phyloP scores from a whole-genome alignment of 345 rosid genomes.

The Salix suchowensis region DNA sequence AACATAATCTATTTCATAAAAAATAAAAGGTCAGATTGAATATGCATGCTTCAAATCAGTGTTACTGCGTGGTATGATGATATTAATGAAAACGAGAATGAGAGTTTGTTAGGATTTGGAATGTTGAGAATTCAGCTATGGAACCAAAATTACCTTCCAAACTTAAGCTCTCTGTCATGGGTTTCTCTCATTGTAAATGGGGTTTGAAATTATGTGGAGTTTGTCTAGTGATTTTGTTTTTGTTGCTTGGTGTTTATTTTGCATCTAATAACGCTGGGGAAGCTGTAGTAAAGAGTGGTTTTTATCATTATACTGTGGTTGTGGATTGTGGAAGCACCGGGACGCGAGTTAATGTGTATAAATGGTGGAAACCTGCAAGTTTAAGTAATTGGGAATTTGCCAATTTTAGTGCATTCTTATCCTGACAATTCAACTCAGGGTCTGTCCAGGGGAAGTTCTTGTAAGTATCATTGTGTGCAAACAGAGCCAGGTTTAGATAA shows the following conservation, averaged over 20 bases:
- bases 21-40: too few relatives aligned
- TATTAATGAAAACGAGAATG: neutral
- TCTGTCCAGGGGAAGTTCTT: conserved; percentile 20
- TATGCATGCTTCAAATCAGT: too few relatives aligned
- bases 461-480: conserved; percentile 60
- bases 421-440: conserved; percentile 31
- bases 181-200: conserved; percentile 18
- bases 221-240: conserved; percentile 20
- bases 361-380: conserved; percentile 32
- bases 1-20: too few relatives aligned
- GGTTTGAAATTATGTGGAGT: conserved; percentile 14
- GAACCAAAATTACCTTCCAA: conserved; percentile 54
- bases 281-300: neutral
- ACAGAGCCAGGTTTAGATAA: conserved; percentile 60
- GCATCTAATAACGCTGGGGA: conserved; percentile 9
- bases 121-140: conserved; percentile 20
- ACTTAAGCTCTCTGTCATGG: conserved; percentile 21
- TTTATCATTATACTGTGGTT: conserved; percentile 38
- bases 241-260: conserved; percentile 21
- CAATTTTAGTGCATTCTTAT: conserved; percentile 38
- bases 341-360: conserved; percentile 50
- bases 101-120: conserved; percentile 6
- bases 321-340: conserved; percentile 72
- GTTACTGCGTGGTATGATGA: too few relatives aligned
- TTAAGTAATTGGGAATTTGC: conserved; percentile 21